phyloP scores from a whole-genome alignment of 768 basidiomycete species.

The Leccinum disarticulatum region DNA sequence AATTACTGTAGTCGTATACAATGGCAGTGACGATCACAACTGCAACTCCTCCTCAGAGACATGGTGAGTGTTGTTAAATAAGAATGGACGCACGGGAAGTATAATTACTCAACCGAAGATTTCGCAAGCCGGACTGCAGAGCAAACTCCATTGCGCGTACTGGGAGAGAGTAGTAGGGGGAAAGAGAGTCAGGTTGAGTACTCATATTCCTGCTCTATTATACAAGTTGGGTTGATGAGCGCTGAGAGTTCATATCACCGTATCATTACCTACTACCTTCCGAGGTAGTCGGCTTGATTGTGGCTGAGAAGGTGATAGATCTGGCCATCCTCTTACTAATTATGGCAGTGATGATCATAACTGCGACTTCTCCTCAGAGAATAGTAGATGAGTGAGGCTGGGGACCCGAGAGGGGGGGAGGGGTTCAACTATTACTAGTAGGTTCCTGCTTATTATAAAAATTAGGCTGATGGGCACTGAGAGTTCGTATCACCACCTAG shows the following conservation, averaged over 20 bases:
- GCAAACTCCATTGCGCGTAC: not conserved
- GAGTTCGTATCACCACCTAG: not conserved
- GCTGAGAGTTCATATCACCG: no score
- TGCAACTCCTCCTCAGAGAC: not conserved
- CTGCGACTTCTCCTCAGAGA: not conserved
- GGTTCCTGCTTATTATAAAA: not conserved
- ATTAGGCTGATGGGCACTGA: not conserved
- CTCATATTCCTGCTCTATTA: no score
- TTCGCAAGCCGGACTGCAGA: not conserved
- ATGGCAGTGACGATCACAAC: not conserved
- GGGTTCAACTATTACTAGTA: no score
- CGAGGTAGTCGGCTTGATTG: no score
- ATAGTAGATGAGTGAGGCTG: no score
- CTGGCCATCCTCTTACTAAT: no score
- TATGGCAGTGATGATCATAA: no score
- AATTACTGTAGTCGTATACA: not conserved
- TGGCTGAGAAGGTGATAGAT: no score
- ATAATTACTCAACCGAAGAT: accelerated
- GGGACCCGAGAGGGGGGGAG: no score
- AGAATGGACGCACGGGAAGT: not conserved
- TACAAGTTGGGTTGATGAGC: no score
- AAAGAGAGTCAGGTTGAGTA: no score
- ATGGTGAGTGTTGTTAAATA: not conserved
- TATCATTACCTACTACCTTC: no score
- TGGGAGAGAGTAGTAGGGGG: not conserved